A percentile compares a stretch with the other conserved stretches of the same genome.
Evolutionary conservation across 441 rosid genomes (phyloP).

Genomic region (Kokia cookei): DNA sequence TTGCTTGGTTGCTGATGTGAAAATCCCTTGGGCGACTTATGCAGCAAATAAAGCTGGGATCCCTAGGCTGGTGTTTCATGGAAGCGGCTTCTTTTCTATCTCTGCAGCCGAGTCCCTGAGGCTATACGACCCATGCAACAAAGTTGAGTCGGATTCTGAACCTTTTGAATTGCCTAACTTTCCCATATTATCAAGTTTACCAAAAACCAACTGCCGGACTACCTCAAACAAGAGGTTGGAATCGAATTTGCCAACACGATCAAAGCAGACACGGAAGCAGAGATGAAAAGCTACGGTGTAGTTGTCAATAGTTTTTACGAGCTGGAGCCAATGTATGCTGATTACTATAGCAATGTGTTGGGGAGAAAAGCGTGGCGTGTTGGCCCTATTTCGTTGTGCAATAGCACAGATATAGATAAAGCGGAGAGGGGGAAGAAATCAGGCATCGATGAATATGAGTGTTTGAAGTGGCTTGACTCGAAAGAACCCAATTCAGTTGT

Average conservation of each 20-base stretch:
- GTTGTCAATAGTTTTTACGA: not conserved
- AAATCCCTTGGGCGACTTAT: too few relatives aligned
- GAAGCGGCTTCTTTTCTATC: not conserved
- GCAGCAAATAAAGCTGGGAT: too few relatives aligned
- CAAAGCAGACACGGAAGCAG: not conserved
- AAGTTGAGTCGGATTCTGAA: not conserved
- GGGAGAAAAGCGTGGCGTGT: not conserved
- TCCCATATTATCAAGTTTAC: not conserved
- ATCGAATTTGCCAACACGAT: not conserved
- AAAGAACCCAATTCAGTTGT: not conserved
- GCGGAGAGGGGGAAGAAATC: too few relatives aligned
- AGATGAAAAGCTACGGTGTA: not conserved
- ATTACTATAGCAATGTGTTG: not conserved
- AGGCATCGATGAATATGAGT: not conserved
- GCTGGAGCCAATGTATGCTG: not conserved
- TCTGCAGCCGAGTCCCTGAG: not conserved
- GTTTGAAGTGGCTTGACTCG: not conserved
- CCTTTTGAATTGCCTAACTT: not conserved
- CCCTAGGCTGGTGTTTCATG: not conserved
- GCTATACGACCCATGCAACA: not conserved
- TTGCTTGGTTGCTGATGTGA: too few relatives aligned
- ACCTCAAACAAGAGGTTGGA: not conserved
- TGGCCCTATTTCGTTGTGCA: not conserved
- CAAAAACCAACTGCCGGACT: not conserved
- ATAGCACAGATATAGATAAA: too few relatives aligned